Base-by-base conservation (phyloP, 305 asterid genomes). In the Fraxinus xanthoxyloides region DNA sequence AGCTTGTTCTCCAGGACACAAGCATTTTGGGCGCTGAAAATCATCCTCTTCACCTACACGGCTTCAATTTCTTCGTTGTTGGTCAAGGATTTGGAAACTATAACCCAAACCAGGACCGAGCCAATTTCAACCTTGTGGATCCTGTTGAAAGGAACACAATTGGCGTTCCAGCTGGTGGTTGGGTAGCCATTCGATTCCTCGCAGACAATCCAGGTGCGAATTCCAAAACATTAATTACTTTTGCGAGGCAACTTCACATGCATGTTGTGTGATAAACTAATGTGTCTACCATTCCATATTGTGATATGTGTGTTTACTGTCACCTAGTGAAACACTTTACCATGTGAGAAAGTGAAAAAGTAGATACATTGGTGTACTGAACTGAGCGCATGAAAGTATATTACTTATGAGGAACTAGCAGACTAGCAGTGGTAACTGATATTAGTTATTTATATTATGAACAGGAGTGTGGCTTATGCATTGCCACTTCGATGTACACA, bases 381-480 rank as follows among this genome's bases (percentile, higher is more conserved):
- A 2, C 15, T 61, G 31, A 61, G 38, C 38, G 2, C 9, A 8
- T 1, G 24, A 7, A 56, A 31, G 43, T 15, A 13, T 35, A 7
- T 48, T 35, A 12, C 28, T 3, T 4, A n/a, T 31, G 7, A 10
- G 75, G 67, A 7, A 54, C 26, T 51, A 73, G 76, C 38, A 36
- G 79, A 54, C 26, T 51, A 72, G 76, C 61, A 38, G 79, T 78
- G 31, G 73, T 61, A 63, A 79, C 7, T 75, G 30, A n/a, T 32
- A 28, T 30, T 72, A 31, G 35, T 75, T 72, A 36, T 83, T 61
- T 51, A 76, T 61, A 65, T 76, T 69, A 56, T 82, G 56, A 51
- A 78, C 91, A 92, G 94, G 97, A 72, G 94, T 91, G 63, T 92
- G 97, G 97, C 85, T 92, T 31, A 92, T 92, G 97, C 97, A 92